A percentile compares a stretch with the other conserved stretches of the same genome.
Conservation (phyloP, 2,329 filamentous ascomycete genomes). For the Aspergillus viridinutans region DNA sequence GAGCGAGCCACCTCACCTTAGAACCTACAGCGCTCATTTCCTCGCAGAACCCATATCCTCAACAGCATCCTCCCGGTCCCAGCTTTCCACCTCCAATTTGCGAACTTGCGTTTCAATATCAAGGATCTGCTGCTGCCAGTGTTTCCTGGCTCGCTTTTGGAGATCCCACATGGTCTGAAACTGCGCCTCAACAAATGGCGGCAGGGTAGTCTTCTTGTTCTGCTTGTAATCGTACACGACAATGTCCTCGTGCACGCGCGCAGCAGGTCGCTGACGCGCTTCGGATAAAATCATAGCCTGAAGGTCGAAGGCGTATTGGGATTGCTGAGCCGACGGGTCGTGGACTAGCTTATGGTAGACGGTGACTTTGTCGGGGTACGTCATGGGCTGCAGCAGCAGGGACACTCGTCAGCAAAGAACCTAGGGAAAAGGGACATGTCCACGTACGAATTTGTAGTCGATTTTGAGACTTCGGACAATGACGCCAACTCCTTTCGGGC, state of each 20-base stretch:
- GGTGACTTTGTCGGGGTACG: constrained; percentile 74
- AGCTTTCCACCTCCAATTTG: constrained; percentile 65
- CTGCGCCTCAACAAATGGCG: constrained; percentile 58
- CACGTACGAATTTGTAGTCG: constrained; percentile 80
- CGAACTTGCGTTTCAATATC: constrained; percentile 57
- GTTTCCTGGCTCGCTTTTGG: constrained; percentile 57
- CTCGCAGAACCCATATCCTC: constrained; percentile 60
- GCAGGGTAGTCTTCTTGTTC: constrained; percentile 54
- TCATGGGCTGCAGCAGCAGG: constrained; percentile 62
- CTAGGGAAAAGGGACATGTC: not conserved
- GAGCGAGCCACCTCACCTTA: not conserved
- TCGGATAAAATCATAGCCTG: constrained; percentile 70
- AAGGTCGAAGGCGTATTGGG: constrained; percentile 38
- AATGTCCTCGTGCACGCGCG: constrained; percentile 71
- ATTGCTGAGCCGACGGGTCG: constrained; percentile 41
- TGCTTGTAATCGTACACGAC: constrained; percentile 70
- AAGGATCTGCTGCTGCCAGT: constrained; percentile 51
- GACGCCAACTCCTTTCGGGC: constrained; percentile 62
- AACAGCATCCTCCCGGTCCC: constrained; percentile 67
- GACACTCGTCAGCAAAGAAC: constrained; percentile 4
- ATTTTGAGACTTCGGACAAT: constrained; percentile 76
- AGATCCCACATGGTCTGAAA: constrained; percentile 57
- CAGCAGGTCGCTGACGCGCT: constrained; percentile 65
- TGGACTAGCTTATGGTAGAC: constrained; percentile 73
- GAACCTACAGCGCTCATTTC: constrained; percentile 1